phyloP scores from a whole-genome alignment of 2,329 filamentous ascomycete genomes.

The Exophiala sideris region DNA sequence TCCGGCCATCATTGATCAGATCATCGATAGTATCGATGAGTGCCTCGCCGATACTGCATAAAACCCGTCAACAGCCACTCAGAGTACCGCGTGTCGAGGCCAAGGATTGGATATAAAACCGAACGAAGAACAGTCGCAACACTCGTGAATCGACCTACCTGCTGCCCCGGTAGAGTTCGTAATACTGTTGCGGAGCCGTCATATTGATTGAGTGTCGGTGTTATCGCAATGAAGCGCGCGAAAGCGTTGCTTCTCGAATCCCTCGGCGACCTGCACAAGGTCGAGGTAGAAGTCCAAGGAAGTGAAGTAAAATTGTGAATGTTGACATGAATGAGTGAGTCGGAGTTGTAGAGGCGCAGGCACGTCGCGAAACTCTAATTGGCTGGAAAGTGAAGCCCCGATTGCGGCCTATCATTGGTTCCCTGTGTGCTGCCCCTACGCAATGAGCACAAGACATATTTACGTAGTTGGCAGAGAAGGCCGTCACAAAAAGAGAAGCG shows the following conservation, averaged over 20 bases:
- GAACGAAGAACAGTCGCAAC: background rate
- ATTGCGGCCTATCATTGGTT: background rate
- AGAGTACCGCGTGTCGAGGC: background rate
- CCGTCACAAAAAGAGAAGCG: too few species aligned
- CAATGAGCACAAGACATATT: background rate
- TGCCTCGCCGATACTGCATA: constrained; percentile 77
- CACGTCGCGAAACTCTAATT: background rate
- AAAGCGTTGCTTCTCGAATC: too few species aligned
- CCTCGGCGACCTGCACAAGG: too few species aligned
- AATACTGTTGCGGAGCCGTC: constrained; percentile 55
- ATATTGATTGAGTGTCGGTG: constrained; percentile 30
- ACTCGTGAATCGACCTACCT: constrained; percentile 62
- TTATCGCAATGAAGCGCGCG: too few species aligned
- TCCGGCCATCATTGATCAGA: constrained; percentile 87
- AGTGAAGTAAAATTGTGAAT: too few species aligned
- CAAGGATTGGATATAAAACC: background rate
- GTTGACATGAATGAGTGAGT: too few species aligned
- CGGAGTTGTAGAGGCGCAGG: background rate
- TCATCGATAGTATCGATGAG: constrained; percentile 97
- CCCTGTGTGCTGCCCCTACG: background rate
- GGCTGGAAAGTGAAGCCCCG: background rate
- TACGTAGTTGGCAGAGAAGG: too few species aligned
- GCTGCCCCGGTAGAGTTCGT: constrained; percentile 97
- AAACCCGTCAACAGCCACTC: constrained; percentile 18
- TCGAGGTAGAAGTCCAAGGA: too few species aligned